These are phyloP conservation scores for Lophiostoma macrostomum DNA, from an alignment of 495 filamentous ascomycete genomes.

Conservation along the genomic window DNA sequence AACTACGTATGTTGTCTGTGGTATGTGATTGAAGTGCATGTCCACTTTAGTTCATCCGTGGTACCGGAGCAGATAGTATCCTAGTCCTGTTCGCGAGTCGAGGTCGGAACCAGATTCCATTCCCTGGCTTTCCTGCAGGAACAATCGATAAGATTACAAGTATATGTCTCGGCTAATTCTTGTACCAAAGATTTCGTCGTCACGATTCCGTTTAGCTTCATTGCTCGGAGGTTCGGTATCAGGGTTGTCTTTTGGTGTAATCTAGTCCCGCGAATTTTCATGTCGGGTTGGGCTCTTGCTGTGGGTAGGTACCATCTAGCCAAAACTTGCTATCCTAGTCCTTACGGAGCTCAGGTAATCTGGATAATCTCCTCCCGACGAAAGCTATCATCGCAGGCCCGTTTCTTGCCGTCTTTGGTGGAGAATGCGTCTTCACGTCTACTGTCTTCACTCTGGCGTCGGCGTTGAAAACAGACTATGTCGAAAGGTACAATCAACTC, in stretches of 20 bases:
- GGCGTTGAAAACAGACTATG: slow-evolving; percentile 20
- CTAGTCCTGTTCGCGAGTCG: too few species aligned
- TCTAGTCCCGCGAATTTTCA: slow-evolving; percentile 20
- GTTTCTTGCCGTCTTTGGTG: slow-evolving; percentile 25
- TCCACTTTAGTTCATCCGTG: too few species aligned
- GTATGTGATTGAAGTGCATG: too few species aligned
- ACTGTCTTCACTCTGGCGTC: slow-evolving; percentile 25
- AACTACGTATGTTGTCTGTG: slow-evolving; percentile 28
- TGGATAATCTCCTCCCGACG: slow-evolving; percentile 16
- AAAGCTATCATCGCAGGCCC: slow-evolving; percentile 30
- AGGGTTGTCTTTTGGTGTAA: slow-evolving; percentile 25
- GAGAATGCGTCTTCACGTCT: slow-evolving; percentile 33
- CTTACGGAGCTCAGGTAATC: slow-evolving; percentile 20
- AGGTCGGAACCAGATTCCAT: too few species aligned
- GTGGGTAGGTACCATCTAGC: slow-evolving; percentile 22
- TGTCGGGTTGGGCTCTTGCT: slow-evolving; percentile 26
- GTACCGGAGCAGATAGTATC: too few species aligned
- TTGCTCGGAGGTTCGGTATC: slow-evolving; percentile 23
- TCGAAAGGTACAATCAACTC: slow-evolving; percentile 21
- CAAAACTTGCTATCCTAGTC: background rate
- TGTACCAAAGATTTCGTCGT: slow-evolving; percentile 24
- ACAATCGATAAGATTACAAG: background rate
- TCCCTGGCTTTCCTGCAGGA: too few species aligned
- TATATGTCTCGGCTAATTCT: background rate
- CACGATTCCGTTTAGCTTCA: slow-evolving; percentile 32